Evolutionary conservation across 2,329 filamentous ascomycete genomes (phyloP), one percentile per base, ranked within the genome.

Genomic region (Aspergillus sp.): DNA sequence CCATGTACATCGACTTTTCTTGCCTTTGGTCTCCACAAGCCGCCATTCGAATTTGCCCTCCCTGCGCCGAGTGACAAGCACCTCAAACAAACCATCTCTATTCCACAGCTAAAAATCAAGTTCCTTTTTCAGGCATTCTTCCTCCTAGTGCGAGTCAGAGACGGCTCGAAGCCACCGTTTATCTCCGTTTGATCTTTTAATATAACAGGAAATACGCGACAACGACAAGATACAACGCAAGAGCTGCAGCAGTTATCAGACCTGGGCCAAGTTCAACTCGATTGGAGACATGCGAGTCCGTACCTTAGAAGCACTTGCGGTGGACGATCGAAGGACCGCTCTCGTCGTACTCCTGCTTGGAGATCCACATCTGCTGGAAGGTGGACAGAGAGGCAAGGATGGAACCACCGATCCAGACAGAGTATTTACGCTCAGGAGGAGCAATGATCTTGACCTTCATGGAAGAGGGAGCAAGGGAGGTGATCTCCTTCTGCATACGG

Each of bases 351-450:
- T 98, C 94, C 87, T 99, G 95, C 93, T 99, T 99, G 77, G 95
- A 99, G 90, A 99, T 98, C 95, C 95, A 99, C 95, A 99, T 99
- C 87, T 99, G 95, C 89, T 99, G 95, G 94, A 99, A 99, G 84
- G 95, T 99, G 74, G 95, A 99, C 77, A 99, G 91, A 70, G 95
- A 99, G 76, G 95, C 95, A 79, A 99, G 86, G 85, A 99, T 99
- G 83, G 95, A 99, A 89, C 95, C 95, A 95, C 95, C 95, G 82
- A 99, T 99, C 95, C 95, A 99, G 88, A 99, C 95, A 69, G 95
- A 98, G 92, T 99, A 99, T 89, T 99, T 99, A 85, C 95, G 92
- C 91, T 99, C 95, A 74, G 95, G 95, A 76, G 95, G 95, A 85
- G 95, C 95, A 81, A 99, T 98, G 85, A 99, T 98, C 92, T 98